A percentile compares a stretch with the other conserved stretches of the same genome.
Evolutionary conservation across 2,329 filamentous ascomycete genomes (phyloP).

Genomic region (Diaporthe humulicola): DNA sequence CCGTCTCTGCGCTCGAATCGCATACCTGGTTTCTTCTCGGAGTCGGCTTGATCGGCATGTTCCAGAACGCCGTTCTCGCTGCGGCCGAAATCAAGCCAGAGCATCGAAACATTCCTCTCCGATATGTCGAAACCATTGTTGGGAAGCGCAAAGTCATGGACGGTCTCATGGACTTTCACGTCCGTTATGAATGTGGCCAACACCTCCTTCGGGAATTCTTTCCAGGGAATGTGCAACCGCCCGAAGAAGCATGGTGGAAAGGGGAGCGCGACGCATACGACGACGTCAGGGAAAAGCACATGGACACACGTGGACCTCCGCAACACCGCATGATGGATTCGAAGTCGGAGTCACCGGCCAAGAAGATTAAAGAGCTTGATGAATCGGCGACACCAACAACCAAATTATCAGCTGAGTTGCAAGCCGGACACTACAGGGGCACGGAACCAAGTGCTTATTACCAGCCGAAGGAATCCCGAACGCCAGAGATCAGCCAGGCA

Average conservation of each 20-base stretch:
- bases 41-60: conserved; percentile 55
- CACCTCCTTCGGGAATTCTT: conserved; percentile 33
- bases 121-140: conserved; percentile 21
- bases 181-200: not conserved
- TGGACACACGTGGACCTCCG: not conserved
- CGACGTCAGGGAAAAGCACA: not conserved
- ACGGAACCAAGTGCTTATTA: not conserved
- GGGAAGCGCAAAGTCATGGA: conserved; percentile 33
- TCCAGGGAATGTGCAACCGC: conserved; percentile 8
- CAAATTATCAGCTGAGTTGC: not conserved
- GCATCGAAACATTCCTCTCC: conserved; percentile 33
- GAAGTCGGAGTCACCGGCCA: not conserved
- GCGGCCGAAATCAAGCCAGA: conserved; percentile 47
- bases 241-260: conserved; percentile 24
- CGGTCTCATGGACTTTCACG: conserved; percentile 37
- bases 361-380: not conserved
- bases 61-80: conserved; percentile 55
- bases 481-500: not conserved
- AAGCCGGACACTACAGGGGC: not conserved
- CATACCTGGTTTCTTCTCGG: conserved; percentile 57
- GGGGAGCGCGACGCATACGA: conserved; percentile 26
- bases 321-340: not conserved
- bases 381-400: not conserved
- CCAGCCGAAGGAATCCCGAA: not conserved
- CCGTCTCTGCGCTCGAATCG: conserved; percentile 51